Conservation (phyloP, 176 grass and related monocot genomes). For the Rhynchospora breviuscula region DNA sequence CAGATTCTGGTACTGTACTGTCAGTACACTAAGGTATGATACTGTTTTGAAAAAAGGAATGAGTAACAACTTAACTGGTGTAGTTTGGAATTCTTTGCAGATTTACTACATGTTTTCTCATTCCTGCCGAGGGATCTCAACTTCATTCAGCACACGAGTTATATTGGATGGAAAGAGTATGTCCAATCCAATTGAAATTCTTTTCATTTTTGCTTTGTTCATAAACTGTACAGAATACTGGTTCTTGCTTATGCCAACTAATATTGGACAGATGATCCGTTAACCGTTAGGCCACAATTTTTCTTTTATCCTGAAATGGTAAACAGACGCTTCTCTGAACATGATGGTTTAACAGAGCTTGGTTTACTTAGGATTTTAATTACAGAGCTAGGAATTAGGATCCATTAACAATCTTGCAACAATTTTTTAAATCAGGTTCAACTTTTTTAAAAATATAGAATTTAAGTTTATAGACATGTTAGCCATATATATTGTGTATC, state of each 20-base stretch:
- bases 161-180: slow-evolving; percentile 96
- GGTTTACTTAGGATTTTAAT: not conserved
- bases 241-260: not conserved
- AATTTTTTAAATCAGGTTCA: no score
- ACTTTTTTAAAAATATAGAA: no score
- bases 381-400: no score
- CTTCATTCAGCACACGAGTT: slow-evolving; percentile 88
- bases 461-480: no score
- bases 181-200: slow-evolving; percentile 23
- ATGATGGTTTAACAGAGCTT: not conserved
- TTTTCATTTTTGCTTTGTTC: not conserved
- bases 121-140: slow-evolving; percentile 87
- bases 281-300: not conserved
- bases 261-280: not conserved
- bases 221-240: not conserved
- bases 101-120: slow-evolving; percentile 93
- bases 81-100: slow-evolving; percentile 39
- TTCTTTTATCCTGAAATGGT: not conserved
- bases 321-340: not conserved
- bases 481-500: no score
- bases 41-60: not conserved
- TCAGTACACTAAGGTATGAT: slow-evolving; percentile 8
- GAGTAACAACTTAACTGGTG: not conserved
- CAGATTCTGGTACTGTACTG: not conserved
- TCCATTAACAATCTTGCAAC: no score